Base-by-base conservation (phyloP, 2,329 filamentous ascomycete species). In the Exophiala sp. region DNA sequence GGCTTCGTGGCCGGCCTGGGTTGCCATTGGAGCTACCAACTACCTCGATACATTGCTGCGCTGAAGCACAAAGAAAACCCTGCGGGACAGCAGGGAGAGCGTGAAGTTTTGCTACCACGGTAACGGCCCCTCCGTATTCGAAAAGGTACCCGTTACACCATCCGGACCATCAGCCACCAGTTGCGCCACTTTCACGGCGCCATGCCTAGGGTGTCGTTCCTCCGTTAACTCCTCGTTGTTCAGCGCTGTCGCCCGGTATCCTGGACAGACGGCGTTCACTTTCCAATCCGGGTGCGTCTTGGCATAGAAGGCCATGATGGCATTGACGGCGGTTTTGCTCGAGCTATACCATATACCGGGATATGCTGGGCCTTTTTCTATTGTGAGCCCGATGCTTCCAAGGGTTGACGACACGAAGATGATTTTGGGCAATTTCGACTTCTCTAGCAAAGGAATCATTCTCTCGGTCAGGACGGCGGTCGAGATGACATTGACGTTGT, bases 1-100 rank as follows among this genome's bases (percentile, higher is more conserved):
- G 91, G 91, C 0, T 95, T 96, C 61, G 53, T 86, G 11, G 87
- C 85, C 0, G 91, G 91, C 0, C 79, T 95, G 74, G 65, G 86
- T 2, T 94, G 88, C 65, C 81, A 91, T 67, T 83, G 78, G 69
- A 79, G 81, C 0, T 86, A 89, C 60, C 66, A 68, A 50, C 43
- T 71, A 39, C 69, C 71, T 43, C 40, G 23, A 22, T 47, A 47
- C 27, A 3, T 49, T n/a, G 34, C 40, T 41, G 16, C 18, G 11
- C 18, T 30, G 18, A 16, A 32, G 18, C 23, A 19, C n/a, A 11
- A 46, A n/a, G 35, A 42, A 42, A 35, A 46, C 34, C 29, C 23
- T 8, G 8, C 21, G 14, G 32, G 42, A n/a, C 30, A 46, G 13
- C 21, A 35, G 4, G 48, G 46, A 16, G 57, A 59, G 30, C 37